Percentiles rank a stretch among this genome's conserved stretches.
These are phyloP conservation scores for Rhinocladiella mackenziei DNA, from an alignment of 2,329 filamentous ascomycete species.

Conservation along the genomic window DNA sequence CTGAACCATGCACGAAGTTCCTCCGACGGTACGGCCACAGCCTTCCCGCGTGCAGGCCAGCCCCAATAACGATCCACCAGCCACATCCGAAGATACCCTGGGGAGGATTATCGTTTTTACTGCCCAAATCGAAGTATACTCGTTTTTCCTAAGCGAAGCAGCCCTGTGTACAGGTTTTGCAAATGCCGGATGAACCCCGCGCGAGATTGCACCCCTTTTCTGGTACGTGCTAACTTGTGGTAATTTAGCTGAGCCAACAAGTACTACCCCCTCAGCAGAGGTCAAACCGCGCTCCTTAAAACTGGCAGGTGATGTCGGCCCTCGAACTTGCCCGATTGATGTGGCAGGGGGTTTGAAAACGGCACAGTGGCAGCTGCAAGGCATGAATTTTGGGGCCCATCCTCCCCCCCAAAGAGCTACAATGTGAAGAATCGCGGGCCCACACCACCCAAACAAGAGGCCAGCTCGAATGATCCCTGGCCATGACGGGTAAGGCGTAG, in stretches of 20 bases:
- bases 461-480: slow-evolving; percentile 10
- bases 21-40: slow-evolving; percentile 8
- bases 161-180: too few relatives aligned
- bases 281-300: slow-evolving; percentile 18
- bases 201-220: slow-evolving; percentile 11
- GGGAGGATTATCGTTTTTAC: slow-evolving; percentile 7
- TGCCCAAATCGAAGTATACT: slow-evolving; percentile 2
- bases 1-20: not conserved
- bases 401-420: slow-evolving; percentile 2
- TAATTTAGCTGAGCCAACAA: slow-evolving; percentile 8
- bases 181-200: not conserved
- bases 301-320: slow-evolving; percentile 18
- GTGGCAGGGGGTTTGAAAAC: slow-evolving; percentile 18
- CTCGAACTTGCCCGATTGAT: slow-evolving; percentile 15
- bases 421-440: not conserved
- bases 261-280: slow-evolving; percentile 12
- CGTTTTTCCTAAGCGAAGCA: not conserved
- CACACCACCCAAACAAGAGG: slow-evolving; percentile 7
- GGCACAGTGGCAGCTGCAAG: slow-evolving; percentile 14
- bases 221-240: slow-evolving; percentile 12
- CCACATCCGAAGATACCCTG: slow-evolving; percentile 15
- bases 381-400: slow-evolving; percentile 8
- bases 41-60: slow-evolving; percentile 9
- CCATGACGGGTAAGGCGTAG: slow-evolving; percentile 6
- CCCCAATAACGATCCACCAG: slow-evolving; percentile 5